Evolutionary conservation across 2,329 filamentous ascomycete species (phyloP), one percentile per base, ranked within the genome.

Genomic region (Talaromyces sp.): DNA sequence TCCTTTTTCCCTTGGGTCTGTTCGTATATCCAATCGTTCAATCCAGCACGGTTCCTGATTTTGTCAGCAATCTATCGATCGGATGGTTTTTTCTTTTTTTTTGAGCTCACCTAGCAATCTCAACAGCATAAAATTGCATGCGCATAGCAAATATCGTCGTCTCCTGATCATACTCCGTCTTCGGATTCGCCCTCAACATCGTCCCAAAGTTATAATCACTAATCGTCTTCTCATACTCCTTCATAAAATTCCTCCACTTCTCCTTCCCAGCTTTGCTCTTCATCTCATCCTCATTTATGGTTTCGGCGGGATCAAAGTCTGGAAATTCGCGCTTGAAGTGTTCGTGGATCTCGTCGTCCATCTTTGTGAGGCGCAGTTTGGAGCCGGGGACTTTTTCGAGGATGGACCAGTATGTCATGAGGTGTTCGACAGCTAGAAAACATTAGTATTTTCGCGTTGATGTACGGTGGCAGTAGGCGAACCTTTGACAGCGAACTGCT

Each of bases 131-230:
- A 77, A 93, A 93, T 74, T 92, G 90, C 90, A 93, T 93, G 67
- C 90, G 83, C 81, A 86, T 89, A 80, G 83, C 93, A 73, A 99
- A 98, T 62, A 99, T 97, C 2, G 93, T 97, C 63, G 90, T 92
- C 65, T 96, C 84, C 80, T 96, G 84, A 62, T 89, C 91, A 77
- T 99, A 98, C 79, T 97, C 94, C 62, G 79, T 87, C 72, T 91
- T 91, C 43, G 92, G 85, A 74, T 86, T 91, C 65, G 87, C 85
- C 65, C 95, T 88, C 72, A 99, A 78, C 86, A 99, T 93, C 38
- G 95, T 97, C 64, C 95, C 95, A 79, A 97, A 99, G 83, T 97
- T 99, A 84, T 89, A 99, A 80, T 99, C 96, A 69, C 95, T 90
- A n/a, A 99, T 84, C 80, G 87, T 94, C 80, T 96, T 93, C 82